Conservation (phyloP, 108 stramenopile genomes). For the Seminavis robusta region DNA sequence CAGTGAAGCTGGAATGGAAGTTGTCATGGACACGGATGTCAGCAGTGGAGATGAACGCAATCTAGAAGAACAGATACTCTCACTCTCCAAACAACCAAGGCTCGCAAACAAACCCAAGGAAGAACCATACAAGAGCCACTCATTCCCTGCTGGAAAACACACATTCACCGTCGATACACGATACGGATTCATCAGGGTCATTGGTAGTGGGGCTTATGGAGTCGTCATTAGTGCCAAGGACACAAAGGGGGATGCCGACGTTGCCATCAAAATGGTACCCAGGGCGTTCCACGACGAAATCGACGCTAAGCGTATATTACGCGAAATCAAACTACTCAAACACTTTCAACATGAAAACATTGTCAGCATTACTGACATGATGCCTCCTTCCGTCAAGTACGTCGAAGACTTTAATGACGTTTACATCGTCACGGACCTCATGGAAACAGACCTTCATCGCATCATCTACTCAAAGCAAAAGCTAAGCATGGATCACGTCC, state of each 20-base stretch:
- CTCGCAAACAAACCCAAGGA: not conserved
- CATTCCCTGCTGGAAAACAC: conserved; percentile 80
- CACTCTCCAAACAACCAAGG: not conserved
- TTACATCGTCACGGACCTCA: conserved; percentile 96
- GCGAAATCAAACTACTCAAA: conserved; percentile 96
- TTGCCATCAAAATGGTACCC: conserved; percentile 99
- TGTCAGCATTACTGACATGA: conserved; percentile 83
- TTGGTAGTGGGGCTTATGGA: conserved; percentile 98
- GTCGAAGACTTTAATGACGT: conserved; percentile 94
- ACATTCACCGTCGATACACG: conserved; percentile 83
- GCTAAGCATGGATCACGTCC: conserved; percentile 94
- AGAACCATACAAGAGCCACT: conserved; percentile 56
- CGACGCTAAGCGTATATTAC: conserved; percentile 98
- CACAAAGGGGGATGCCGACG: conserved; percentile 53
- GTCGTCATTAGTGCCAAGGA: conserved; percentile 93
- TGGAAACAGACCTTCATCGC: conserved; percentile 99
- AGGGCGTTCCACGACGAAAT: conserved; percentile 96
- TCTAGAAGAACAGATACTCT: not conserved
- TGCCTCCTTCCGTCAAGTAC: conserved; percentile 79
- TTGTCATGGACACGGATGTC: conserved; percentile 32
- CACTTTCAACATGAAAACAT: conserved; percentile 93
- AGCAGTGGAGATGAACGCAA: conserved; percentile 18
- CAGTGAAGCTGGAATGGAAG: conserved; percentile 50
- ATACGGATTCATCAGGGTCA: conserved; percentile 73
- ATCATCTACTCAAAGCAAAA: conserved; percentile 98